A percentile compares a stretch with the other conserved stretches of the same genome.
phyloP scores from a whole-genome alignment of 805 yeast species.

The Isabelozyma rhagii region DNA sequence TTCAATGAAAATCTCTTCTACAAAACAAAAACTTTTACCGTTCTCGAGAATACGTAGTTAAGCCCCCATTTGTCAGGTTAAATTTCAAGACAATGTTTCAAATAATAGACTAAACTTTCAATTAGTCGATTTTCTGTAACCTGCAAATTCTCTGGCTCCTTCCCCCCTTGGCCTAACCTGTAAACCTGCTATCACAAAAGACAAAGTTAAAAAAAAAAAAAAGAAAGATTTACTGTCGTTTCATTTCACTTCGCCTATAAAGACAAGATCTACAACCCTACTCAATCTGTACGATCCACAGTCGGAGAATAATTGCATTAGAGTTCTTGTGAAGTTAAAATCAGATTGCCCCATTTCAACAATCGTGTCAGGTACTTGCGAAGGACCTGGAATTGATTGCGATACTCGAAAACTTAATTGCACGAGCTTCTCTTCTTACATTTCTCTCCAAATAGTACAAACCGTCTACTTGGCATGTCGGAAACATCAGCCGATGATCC shows the following conservation, averaged over 20 bases:
- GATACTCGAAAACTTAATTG: too few species aligned
- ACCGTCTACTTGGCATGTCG: not conserved
- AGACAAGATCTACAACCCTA: not conserved
- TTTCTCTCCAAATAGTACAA: too few species aligned
- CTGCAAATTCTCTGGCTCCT: not conserved
- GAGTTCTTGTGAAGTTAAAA: too few species aligned
- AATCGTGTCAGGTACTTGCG: not conserved
- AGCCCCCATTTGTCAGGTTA: not conserved
- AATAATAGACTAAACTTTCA: not conserved
- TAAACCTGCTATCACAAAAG: not conserved
- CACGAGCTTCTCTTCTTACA: too few species aligned
- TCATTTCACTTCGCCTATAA: not conserved
- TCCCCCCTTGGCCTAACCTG: too few species aligned
- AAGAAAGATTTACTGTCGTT: not conserved
- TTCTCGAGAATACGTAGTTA: too few species aligned
- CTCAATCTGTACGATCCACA: not conserved
- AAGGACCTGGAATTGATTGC: not conserved
- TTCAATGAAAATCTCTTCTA: too few species aligned
- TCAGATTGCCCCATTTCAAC: too few species aligned
- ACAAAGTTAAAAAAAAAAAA: not conserved
- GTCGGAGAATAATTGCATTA: not conserved
- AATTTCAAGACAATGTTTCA: not conserved
- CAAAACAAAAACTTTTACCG: too few species aligned
- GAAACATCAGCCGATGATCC: not conserved
- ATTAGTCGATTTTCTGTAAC: not conserved